Conservation (phyloP, 2,329 filamentous ascomycete genomes). For the Colletotrichum trifolii region DNA sequence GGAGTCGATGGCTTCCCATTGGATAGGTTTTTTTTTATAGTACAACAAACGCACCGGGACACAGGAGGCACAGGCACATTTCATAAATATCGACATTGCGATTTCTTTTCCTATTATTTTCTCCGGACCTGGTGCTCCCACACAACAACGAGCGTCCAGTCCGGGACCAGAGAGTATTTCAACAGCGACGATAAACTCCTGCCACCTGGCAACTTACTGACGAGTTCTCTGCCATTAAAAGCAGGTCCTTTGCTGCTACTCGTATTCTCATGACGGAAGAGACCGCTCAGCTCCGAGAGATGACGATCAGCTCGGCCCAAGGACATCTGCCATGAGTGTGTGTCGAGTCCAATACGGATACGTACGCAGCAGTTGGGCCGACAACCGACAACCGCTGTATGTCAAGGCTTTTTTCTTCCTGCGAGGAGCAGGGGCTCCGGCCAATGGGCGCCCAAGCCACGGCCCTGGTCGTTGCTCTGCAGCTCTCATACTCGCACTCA, state of each 20-base stretch:
- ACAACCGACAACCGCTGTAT: background rate
- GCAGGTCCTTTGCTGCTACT: too few relatives aligned
- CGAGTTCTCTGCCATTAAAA: too few relatives aligned
- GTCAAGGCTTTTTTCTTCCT: background rate
- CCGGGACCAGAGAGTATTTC: too few relatives aligned
- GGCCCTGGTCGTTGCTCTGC: constrained; percentile 10
- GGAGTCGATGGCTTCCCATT: constrained; percentile 1
- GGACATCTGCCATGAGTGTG: too few relatives aligned
- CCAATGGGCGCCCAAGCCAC: constrained; percentile 15
- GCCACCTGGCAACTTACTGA: too few relatives aligned
- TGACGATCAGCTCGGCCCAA: too few relatives aligned
- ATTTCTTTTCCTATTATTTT: constrained; percentile 33
- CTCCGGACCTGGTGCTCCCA: constrained; percentile 16
- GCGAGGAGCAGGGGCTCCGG: background rate
- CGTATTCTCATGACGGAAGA: too few relatives aligned
- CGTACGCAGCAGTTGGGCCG: background rate
- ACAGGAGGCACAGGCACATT: background rate
- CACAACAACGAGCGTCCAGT: background rate
- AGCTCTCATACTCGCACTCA: constrained; percentile 1
- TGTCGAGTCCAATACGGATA: too few relatives aligned
- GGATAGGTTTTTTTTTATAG: background rate
- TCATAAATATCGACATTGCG: background rate
- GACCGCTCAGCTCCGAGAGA: too few relatives aligned
- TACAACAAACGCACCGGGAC: too few relatives aligned
- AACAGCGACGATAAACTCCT: too few relatives aligned